Base-by-base conservation (phyloP, 2,329 filamentous ascomycete genomes). In the Albophoma yamanashiensis region DNA sequence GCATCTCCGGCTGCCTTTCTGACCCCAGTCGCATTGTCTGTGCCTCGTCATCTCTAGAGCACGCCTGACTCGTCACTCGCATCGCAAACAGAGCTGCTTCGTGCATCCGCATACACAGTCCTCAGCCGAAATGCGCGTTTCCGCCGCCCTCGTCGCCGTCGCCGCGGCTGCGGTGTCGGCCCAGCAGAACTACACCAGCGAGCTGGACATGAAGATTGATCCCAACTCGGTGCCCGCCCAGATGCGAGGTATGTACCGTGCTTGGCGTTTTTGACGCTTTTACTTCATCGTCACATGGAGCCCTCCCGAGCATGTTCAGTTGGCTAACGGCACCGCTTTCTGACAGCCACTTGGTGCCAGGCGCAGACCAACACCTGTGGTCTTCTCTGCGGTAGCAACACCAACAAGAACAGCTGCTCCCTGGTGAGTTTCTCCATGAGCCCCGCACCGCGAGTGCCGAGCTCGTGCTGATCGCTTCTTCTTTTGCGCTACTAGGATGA, bases 281-380 rank as follows among this genome's bases (percentile, higher is more conserved):
- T 27, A 15, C 47, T 22, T 36, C 45, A 6, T 36, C 11, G 17
- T 53, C 27, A 27, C 20, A 20, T n/a, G 9, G 31, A 14, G 34
- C 17, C 20, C 36, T 12, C 31, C 17, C 31, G 22, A 53, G 27
- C 3, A 20, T 20, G 20, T 38, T 52, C n/a, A 14, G 11, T 31
- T 34, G 38, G 27, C 59, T 65, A 58, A 63, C n/a, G 53, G 25
- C 57, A 27, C 39, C 38, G 61, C 47, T 55, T n/a, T 2, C 52
- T 47, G 58, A 61, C 62, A 82, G 81, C 77, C 55, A 60, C 66
- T 22, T 84, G 81, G 82, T 85, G 82, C 70, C 68, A 67, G 58
- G 80, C 75, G 50, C 74, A 85, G 74, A 71, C 69, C 61, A 78
- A 81, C 69, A 79, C 76, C 45, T 85, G 82, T 73, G 62, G 63